These are phyloP conservation scores for Paramecium tetraurelia DNA, from an alignment of 73 alveolate species.

Conservation along the genomic window DNA sequence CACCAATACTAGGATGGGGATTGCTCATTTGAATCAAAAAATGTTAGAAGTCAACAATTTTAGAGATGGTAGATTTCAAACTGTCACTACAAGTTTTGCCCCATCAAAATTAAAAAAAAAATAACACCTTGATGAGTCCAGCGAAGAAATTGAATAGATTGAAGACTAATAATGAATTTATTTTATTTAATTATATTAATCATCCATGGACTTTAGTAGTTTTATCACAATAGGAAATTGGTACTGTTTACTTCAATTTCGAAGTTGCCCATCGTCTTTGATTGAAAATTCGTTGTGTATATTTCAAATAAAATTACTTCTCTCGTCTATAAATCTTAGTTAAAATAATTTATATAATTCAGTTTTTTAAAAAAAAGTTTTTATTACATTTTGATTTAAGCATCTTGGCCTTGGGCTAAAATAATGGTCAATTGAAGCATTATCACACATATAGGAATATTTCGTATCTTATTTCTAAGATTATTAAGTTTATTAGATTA, in stretches of 20 bases:
- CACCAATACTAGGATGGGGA: conserved; percentile 30
- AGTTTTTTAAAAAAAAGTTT: not conserved
- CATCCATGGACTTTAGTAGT: not conserved
- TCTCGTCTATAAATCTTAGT: not conserved
- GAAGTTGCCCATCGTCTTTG: not conserved
- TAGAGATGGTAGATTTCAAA: conserved; percentile 60
- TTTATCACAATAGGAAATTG: not conserved
- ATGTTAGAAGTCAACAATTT: conserved; percentile 61
- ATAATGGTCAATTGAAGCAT: not conserved
- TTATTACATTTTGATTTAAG: not conserved
- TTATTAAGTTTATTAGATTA: not conserved
- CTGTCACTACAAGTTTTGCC: conserved; percentile 21
- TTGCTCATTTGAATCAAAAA: conserved; percentile 5
- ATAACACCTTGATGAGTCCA: not conserved
- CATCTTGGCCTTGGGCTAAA: not conserved
- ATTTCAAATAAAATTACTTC: not conserved
- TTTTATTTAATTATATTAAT: not conserved
- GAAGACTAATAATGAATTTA: not conserved
- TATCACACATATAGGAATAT: not conserved
- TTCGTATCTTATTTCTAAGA: not conserved
- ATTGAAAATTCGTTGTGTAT: too few species aligned
- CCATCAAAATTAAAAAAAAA: not conserved
- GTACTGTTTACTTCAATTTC: too few species aligned
- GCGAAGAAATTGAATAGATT: not conserved
- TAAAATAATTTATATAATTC: not conserved